Conservation (phyloP, 805 yeast genomes). For the Brettanomyces bruxellensis region DNA sequence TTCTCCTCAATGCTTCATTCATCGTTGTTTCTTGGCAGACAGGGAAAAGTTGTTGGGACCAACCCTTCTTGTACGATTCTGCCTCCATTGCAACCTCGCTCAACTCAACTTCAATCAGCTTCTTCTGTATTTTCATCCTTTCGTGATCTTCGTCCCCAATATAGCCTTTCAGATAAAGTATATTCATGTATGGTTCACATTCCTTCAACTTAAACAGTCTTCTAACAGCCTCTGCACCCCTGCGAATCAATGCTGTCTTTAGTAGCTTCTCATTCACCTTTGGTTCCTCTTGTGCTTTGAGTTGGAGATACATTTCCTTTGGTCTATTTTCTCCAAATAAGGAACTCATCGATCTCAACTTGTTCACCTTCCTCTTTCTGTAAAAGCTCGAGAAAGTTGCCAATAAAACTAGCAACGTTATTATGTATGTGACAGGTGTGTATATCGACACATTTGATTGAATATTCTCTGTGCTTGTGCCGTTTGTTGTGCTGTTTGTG, state of each 20-base stretch:
- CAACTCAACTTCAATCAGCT: constrained; percentile 74
- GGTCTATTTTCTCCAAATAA: constrained; percentile 66
- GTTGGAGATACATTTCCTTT: constrained; percentile 50
- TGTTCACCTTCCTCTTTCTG: constrained; percentile 44
- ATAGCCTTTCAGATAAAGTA: constrained; percentile 77
- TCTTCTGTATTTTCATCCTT: constrained; percentile 67
- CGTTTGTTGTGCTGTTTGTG: background rate
- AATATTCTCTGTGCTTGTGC: background rate
- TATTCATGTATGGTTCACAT: constrained; percentile 56
- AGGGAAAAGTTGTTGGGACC: constrained; percentile 71
- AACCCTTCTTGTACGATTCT: constrained; percentile 61
- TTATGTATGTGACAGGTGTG: constrained; percentile 73
- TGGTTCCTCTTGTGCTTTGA: constrained; percentile 41
- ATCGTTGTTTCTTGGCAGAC: constrained; percentile 84
- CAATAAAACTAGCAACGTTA: constrained; percentile 56
- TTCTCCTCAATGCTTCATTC: constrained; percentile 83
- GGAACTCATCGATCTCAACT: constrained; percentile 54
- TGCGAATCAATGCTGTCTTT: constrained; percentile 40
- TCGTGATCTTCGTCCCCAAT: constrained; percentile 86
- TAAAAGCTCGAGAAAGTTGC: constrained; percentile 62
- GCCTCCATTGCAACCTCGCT: constrained; percentile 70
- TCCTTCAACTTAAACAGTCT: constrained; percentile 79
- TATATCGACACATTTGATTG: constrained; percentile 40
- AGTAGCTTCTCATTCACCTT: constrained; percentile 57
- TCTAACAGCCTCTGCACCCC: constrained; percentile 81